phyloP scores from a whole-genome alignment of 768 basidiomycete genomes.

The Fomitopsis serialis region DNA sequence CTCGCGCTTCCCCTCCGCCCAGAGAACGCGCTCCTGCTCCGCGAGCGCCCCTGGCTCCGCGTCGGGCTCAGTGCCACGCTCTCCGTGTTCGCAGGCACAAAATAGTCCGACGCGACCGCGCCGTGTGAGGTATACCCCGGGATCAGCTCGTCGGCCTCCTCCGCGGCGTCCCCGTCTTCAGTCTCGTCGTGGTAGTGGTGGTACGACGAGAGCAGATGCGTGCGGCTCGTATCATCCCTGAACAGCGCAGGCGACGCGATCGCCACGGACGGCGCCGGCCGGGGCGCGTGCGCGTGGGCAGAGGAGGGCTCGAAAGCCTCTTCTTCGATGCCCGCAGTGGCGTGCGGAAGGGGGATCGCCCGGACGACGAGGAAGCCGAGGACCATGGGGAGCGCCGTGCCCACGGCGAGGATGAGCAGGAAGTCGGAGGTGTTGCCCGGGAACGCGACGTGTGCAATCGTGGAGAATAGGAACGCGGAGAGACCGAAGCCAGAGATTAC shows the following conservation, averaged over 20 bases:
- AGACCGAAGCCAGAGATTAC: slow-evolving; percentile 88
- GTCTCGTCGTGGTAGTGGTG: slow-evolving; percentile 15
- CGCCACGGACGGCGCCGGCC: slow-evolving; percentile 15
- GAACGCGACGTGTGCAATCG: slow-evolving; percentile 64
- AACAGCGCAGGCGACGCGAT: slow-evolving; percentile 16
- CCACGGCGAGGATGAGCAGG: slow-evolving; percentile 67
- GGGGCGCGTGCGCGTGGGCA: not conserved
- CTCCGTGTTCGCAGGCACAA: slow-evolving; percentile 15
- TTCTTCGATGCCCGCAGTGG: slow-evolving; percentile 23
- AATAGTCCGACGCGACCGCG: slow-evolving; percentile 15
- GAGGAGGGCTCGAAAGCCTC: slow-evolving; percentile 14
- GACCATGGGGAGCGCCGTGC: slow-evolving; percentile 76
- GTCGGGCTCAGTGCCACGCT: slow-evolving; percentile 22
- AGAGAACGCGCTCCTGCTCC: slow-evolving; percentile 15
- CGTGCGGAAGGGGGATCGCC: slow-evolving; percentile 54
- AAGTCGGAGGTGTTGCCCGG: slow-evolving; percentile 78
- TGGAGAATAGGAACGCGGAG: slow-evolving; percentile 86
- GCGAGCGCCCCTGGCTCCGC: slow-evolving; percentile 10
- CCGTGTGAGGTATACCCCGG: slow-evolving; percentile 5
- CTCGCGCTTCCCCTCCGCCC: slow-evolving; percentile 6
- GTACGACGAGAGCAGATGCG: slow-evolving; percentile 14
- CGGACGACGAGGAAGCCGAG: slow-evolving; percentile 71
- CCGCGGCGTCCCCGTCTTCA: slow-evolving; percentile 14
- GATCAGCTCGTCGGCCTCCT: slow-evolving; percentile 16
- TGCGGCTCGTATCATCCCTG: slow-evolving; percentile 22